phyloP scores from a whole-genome alignment of 768 basidiomycete species.

The Serendipita indica region DNA sequence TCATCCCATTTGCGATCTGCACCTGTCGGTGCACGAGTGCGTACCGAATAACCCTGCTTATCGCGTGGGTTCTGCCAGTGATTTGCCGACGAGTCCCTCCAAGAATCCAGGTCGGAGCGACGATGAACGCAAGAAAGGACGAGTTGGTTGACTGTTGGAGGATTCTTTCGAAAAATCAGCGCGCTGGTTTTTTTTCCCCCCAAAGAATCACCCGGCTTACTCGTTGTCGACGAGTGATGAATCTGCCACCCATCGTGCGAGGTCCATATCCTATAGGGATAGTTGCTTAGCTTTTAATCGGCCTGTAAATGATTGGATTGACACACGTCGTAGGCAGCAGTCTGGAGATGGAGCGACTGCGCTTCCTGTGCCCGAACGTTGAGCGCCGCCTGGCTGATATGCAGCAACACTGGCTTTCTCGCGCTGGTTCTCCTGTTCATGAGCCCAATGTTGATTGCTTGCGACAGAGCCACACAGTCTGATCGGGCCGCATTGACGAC shows the following conservation, averaged over 20 bases:
- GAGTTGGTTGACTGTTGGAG: neutral
- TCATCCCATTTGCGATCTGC: neutral
- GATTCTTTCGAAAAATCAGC: neutral
- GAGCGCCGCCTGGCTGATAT: neutral
- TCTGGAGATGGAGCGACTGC: neutral
- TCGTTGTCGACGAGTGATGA: conserved; percentile 4
- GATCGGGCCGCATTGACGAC: neutral
- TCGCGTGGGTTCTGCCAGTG: neutral
- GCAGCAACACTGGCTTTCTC: neutral
- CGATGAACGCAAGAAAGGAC: neutral
- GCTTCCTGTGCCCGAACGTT: neutral
- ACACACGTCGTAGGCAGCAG: neutral
- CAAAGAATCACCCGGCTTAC: neutral
- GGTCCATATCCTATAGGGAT: neutral
- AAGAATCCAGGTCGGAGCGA: neutral
- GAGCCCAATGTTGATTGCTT: neutral
- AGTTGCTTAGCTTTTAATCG: neutral
- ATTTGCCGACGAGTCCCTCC: neutral
- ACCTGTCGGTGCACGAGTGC: neutral
- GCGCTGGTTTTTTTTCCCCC: neutral
- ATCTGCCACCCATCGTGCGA: neutral
- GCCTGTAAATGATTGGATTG: neutral
- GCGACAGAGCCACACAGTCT: neutral
- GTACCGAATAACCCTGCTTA: neutral
- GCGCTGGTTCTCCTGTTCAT: neutral